Percentiles rank a stretch among this genome's conserved stretches.
Evolutionary conservation across 306 rosid genomes (phyloP).

Genomic region (Vachellia pachyceras): DNA sequence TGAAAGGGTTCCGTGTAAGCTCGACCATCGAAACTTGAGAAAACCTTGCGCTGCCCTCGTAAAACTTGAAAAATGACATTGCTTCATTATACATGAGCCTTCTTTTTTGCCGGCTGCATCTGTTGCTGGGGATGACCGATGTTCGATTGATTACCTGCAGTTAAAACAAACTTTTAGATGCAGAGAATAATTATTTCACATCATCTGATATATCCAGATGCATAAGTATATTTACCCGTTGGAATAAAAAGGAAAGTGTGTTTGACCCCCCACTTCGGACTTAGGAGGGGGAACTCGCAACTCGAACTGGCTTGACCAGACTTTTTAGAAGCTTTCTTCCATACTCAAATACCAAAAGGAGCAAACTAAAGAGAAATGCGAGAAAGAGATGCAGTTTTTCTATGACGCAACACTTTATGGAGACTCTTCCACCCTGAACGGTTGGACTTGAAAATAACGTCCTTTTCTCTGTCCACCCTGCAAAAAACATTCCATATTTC

Average conservation of each 20-base stretch:
- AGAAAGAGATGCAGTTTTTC: constrained; percentile 60
- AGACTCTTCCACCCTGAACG: constrained; percentile 53
- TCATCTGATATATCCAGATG: neutral
- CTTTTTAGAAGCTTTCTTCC: constrained; percentile 52
- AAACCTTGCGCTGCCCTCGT: neutral
- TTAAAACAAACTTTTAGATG: neutral
- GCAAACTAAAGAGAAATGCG: constrained; percentile 61
- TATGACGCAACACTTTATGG: constrained; percentile 38
- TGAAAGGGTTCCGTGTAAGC: constrained; percentile 15
- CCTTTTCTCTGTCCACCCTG: constrained; percentile 76
- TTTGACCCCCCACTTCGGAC: constrained; percentile 41
- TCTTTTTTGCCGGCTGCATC: constrained; percentile 26
- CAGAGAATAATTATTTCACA: neutral
- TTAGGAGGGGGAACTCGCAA: constrained; percentile 54
- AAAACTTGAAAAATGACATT: constrained; percentile 18
- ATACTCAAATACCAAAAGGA: constrained; percentile 53
- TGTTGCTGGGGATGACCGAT: neutral
- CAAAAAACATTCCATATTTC: constrained; percentile 24
- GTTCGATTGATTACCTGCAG: constrained; percentile 37
- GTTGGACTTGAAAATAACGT: constrained; percentile 40
- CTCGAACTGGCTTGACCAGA: constrained; percentile 67
- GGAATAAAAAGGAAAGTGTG: constrained; percentile 17
- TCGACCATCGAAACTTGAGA: neutral
- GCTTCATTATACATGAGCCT: constrained; percentile 25
- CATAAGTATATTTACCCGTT: constrained; percentile 41